These are phyloP conservation scores for Adansonia gregorii DNA, from an alignment of 441 rosid species.

Conservation along the genomic window DNA sequence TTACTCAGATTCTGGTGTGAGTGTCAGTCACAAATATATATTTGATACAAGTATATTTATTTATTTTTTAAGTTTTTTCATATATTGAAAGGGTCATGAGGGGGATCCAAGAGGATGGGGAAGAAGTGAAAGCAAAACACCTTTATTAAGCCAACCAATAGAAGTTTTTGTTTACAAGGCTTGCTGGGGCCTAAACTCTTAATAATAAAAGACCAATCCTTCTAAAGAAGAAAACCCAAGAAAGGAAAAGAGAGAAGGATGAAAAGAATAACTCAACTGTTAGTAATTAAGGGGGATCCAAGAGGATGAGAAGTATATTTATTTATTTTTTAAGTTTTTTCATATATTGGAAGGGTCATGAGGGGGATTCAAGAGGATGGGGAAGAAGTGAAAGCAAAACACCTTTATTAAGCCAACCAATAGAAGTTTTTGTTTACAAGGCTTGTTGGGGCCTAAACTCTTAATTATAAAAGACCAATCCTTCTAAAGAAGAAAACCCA, in stretches of 20 bases:
- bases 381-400: background rate
- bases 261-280: background rate
- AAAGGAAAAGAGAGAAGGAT: background rate
- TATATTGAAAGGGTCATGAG: too few relatives aligned
- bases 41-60: too few relatives aligned
- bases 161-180: too few relatives aligned
- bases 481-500: conserved; percentile 6
- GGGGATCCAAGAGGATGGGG: background rate
- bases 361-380: too few relatives aligned
- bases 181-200: background rate
- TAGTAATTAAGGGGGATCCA: background rate
- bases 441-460: background rate
- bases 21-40: too few relatives aligned
- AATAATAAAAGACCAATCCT: background rate
- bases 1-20: too few relatives aligned
- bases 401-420: background rate
- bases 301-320: too few relatives aligned
- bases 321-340: too few relatives aligned
- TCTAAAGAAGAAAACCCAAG: conserved; percentile 1
- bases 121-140: background rate
- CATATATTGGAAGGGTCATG: too few relatives aligned
- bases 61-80: too few relatives aligned
- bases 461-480: background rate
- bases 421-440: too few relatives aligned
- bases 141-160: background rate